phyloP scores from a whole-genome alignment of 1,284 basidiomycete genomes.

The Paramarasmius palmivorus region DNA sequence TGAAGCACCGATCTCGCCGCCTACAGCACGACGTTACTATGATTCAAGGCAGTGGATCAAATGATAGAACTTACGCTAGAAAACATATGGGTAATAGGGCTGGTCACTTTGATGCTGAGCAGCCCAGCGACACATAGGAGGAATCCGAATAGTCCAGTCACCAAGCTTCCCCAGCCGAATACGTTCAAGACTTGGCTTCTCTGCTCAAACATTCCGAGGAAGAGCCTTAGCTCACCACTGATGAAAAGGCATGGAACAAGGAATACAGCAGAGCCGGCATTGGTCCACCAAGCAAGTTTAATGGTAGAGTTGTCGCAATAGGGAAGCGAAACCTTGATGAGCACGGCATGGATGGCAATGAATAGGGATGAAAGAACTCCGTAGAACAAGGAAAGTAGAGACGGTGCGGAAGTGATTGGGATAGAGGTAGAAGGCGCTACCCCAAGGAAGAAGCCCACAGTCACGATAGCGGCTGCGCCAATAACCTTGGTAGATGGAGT shows the following conservation, averaged over 20 bases:
- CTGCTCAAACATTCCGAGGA: constrained; percentile 36
- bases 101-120: constrained; percentile 72
- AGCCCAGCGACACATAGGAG: constrained; percentile 69
- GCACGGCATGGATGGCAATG: constrained; percentile 72
- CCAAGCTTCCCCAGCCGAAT: constrained; percentile 62
- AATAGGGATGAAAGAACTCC: constrained; percentile 71
- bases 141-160: constrained; percentile 75
- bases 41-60: constrained; percentile 5
- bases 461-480: constrained; percentile 55
- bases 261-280: constrained; percentile 64
- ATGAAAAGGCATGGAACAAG: constrained; percentile 62
- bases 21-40: constrained; percentile 29
- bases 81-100: constrained; percentile 77
- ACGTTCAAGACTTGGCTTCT: constrained; percentile 51
- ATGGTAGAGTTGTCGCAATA: constrained; percentile 69
- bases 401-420: constrained; percentile 43
- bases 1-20: constrained; percentile 75
- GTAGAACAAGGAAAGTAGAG: constrained; percentile 59
- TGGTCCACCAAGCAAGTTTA: constrained; percentile 76
- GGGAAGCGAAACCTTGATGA: constrained; percentile 70
- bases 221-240: constrained; percentile 47
- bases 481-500: constrained; percentile 50
- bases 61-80: constrained; percentile 53
- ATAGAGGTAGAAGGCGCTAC: constrained; percentile 50
- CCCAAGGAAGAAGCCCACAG: constrained; percentile 64